phyloP scores from a whole-genome alignment of 2,329 filamentous ascomycete species.

The Pezicula rhizophila region DNA sequence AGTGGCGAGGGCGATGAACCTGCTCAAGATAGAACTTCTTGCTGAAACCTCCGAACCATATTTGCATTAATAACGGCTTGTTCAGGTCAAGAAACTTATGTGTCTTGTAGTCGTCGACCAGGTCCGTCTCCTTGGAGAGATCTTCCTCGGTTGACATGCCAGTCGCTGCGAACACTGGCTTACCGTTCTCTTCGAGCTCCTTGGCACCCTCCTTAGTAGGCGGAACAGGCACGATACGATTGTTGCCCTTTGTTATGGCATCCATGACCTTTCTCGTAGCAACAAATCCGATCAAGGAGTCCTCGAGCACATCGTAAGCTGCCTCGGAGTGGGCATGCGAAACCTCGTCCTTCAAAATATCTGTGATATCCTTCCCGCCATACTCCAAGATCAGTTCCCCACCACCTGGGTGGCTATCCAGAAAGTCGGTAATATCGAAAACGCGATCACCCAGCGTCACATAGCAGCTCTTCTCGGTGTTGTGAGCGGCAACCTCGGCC shows the following conservation, averaged over 20 bases:
- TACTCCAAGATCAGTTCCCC: conserved; percentile 84
- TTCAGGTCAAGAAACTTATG: conserved; percentile 93
- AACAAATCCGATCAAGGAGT: conserved; percentile 78
- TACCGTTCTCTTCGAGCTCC: conserved; percentile 35
- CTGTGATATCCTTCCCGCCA: conserved; percentile 77
- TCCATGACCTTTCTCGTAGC: conserved; percentile 42
- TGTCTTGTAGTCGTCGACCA: conserved; percentile 67
- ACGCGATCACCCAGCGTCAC: conserved; percentile 86
- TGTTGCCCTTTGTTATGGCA: conserved; percentile 30
- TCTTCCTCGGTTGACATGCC: conserved; percentile 89
- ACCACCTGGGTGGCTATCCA: conserved; percentile 87
- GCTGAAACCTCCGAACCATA: conserved; percentile 80
- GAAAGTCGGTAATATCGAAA: conserved; percentile 89
- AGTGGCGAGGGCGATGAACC: conserved; percentile 91
- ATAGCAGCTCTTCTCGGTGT: conserved; percentile 78
- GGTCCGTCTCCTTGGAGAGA: conserved; percentile 78
- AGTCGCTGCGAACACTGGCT: conserved; percentile 53
- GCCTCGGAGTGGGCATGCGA: conserved; percentile 86
- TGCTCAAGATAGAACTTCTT: conserved; percentile 98
- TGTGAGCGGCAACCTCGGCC: conserved; percentile 77
- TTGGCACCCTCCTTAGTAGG: conserved; percentile 40
- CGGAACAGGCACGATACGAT: conserved; percentile 45
- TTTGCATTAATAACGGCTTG: conserved; percentile 77
- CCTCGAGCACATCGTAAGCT: conserved; percentile 93
- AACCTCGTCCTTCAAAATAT: conserved; percentile 73